phyloP scores from a whole-genome alignment of 1,284 basidiomycete genomes.

The Tilletia caries region DNA sequence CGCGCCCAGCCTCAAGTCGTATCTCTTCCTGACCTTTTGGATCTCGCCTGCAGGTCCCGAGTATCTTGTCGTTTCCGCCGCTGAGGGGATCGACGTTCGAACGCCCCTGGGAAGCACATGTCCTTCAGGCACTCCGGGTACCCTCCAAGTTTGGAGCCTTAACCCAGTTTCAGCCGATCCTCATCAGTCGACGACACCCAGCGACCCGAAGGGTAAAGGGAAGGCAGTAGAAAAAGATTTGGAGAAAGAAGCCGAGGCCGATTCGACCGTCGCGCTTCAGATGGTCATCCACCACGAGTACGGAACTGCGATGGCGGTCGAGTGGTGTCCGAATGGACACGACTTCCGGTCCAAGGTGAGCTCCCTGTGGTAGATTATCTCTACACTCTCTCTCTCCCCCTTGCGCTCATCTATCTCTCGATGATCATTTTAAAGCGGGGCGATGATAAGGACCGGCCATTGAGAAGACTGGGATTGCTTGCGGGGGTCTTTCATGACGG shows the following conservation, averaged over 20 bases:
- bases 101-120: not conserved
- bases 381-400: not conserved
- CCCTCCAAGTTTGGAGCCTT: not conserved
- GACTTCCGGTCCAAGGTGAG: slow-evolving; percentile 8
- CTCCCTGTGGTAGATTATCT: not conserved
- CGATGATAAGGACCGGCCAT: not conserved
- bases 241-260: not conserved
- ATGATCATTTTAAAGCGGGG: not conserved
- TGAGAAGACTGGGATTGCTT: not conserved
- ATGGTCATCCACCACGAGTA: slow-evolving; percentile 1
- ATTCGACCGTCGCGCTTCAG: not conserved
- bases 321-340: slow-evolving; percentile 5
- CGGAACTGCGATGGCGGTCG: not conserved
- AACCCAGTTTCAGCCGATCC: not conserved
- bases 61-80: not conserved
- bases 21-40: not conserved
- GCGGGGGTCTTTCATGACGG: slow-evolving; percentile 3
- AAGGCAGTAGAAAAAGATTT: not conserved
- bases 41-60: not conserved
- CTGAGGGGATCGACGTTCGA: not conserved
- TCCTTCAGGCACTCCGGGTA: not conserved
- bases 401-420: not conserved
- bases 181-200: not conserved
- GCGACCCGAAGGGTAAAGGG: not conserved
- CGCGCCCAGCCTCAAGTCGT: not conserved